Percentiles rank a stretch among this genome's conserved stretches.
These are phyloP conservation scores for Tricholoma furcatifolium DNA, from an alignment of 768 basidiomycete genomes.

Conservation along the genomic window DNA sequence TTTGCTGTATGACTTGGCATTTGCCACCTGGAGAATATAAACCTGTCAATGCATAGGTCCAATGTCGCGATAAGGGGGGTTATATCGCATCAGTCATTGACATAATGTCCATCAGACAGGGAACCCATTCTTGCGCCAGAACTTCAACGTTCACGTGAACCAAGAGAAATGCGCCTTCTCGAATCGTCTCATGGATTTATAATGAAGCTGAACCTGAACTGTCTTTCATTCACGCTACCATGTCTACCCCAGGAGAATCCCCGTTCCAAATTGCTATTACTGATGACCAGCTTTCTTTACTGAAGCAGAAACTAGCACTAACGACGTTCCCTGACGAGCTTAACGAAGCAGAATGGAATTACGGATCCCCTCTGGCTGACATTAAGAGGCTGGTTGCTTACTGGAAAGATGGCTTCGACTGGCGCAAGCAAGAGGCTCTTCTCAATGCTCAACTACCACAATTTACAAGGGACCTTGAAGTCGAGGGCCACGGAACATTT, in stretches of 20 bases:
- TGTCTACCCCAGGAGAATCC: conserved; percentile 8
- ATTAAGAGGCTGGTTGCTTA: conserved; percentile 42
- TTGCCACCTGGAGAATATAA: not conserved
- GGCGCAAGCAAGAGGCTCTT: conserved; percentile 50
- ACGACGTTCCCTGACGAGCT: conserved; percentile 57
- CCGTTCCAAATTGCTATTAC: conserved; percentile 50
- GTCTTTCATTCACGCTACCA: not conserved
- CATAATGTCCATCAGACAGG: no score
- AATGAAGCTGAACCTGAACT: not conserved
- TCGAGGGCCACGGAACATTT: conserved; percentile 42
- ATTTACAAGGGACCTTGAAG: conserved; percentile 50
- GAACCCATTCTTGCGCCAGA: no score
- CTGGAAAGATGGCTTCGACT: conserved; percentile 56
- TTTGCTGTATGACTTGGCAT: not conserved
- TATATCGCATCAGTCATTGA: no score
- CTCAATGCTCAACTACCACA: conserved; percentile 56
- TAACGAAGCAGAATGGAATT: conserved; percentile 43
- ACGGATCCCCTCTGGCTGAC: conserved; percentile 50
- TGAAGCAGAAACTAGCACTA: conserved; percentile 47
- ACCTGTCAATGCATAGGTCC: not conserved
- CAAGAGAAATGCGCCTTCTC: no score
- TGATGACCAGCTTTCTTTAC: conserved; percentile 36
- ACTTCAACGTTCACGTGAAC: no score
- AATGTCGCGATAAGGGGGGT: no score
- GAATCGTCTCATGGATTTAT: not conserved